A percentile compares a stretch with the other conserved stretches of the same genome.
phyloP scores from a whole-genome alignment of 164 flowering plant genomes.

The Vitis cinerea region DNA sequence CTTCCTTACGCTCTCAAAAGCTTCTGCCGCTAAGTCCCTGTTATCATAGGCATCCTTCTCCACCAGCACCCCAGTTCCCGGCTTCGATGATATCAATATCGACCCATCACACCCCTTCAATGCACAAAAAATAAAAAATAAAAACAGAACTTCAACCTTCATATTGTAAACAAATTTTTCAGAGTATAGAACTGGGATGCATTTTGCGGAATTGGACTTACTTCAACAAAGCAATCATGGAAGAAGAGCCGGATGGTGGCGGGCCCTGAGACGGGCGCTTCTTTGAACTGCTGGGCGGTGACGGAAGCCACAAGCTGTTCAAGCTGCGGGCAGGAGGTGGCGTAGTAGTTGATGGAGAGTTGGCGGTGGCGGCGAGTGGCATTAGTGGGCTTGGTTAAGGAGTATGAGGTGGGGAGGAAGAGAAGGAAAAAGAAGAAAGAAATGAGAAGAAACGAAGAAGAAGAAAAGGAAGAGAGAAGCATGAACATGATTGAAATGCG shows the following conservation, averaged over 20 bases:
- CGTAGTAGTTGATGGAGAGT: conserved; percentile 62
- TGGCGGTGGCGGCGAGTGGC: conserved; percentile 21
- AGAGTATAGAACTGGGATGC: neutral
- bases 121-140: neutral
- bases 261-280: conserved; percentile 66
- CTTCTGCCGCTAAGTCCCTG: conserved; percentile 53
- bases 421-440: conserved; percentile 11
- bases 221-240: conserved; percentile 96
- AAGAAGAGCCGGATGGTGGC: conserved; percentile 97
- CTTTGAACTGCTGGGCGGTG: conserved; percentile 59
- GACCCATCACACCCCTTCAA: conserved; percentile 91
- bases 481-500: conserved; percentile 10
- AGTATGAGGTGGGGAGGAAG: conserved; percentile 3
- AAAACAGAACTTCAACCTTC: neutral
- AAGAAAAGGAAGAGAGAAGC: conserved; percentile 12
- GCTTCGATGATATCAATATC: conserved; percentile 52
- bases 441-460: neutral
- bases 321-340: conserved; percentile 72
- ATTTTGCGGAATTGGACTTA: conserved; percentile 17
- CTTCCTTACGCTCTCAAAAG: conserved; percentile 53
- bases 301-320: conserved; percentile 68
- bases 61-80: conserved; percentile 47
- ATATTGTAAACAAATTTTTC: neutral
- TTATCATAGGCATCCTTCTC: conserved; percentile 82
- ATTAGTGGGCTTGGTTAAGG: neutral